These are phyloP conservation scores for Aspergillus sergii DNA, from an alignment of 2,329 filamentous ascomycete species.

Conservation along the genomic window DNA sequence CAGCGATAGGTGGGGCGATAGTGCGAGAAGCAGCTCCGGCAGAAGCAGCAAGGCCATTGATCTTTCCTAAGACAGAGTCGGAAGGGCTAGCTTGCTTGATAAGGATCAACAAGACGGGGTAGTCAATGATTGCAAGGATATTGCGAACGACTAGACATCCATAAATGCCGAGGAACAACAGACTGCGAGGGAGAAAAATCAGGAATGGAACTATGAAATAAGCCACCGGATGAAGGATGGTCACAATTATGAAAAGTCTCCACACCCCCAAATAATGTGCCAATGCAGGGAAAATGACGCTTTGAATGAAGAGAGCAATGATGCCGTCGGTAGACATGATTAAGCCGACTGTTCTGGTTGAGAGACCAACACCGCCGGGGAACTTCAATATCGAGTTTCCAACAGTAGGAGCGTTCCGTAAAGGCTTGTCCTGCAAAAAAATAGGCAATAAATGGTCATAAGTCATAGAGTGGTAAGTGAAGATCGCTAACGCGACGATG, in stretches of 20 bases:
- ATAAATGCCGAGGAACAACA: slow-evolving; percentile 66
- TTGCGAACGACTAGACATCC: slow-evolving; percentile 67
- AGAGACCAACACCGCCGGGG: slow-evolving; percentile 66
- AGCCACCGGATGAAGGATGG: slow-evolving; percentile 66
- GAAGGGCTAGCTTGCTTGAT: slow-evolving; percentile 72
- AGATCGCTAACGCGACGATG: slow-evolving; percentile 80
- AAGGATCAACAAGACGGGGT: slow-evolving; percentile 69
- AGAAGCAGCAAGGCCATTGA: slow-evolving; percentile 72
- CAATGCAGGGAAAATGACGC: slow-evolving; percentile 67
- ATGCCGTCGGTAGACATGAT: slow-evolving; percentile 71
- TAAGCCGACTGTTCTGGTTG: slow-evolving; percentile 66
- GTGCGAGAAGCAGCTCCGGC: slow-evolving; percentile 73
- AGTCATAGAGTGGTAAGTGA: slow-evolving; percentile 94
- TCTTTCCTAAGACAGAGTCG: slow-evolving; percentile 64
- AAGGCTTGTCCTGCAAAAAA: slow-evolving; percentile 75
- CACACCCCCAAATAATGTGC: slow-evolving; percentile 68
- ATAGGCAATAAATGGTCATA: slow-evolving; percentile 92
- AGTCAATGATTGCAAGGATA: slow-evolving; percentile 68
- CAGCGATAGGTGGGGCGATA: slow-evolving; percentile 68
- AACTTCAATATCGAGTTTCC: slow-evolving; percentile 55
- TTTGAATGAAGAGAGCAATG: slow-evolving; percentile 74
- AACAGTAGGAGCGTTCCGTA: slow-evolving; percentile 33
- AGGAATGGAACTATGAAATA: slow-evolving; percentile 72
- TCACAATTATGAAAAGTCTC: slow-evolving; percentile 66
- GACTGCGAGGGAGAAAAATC: slow-evolving; percentile 56